Base-by-base conservation (phyloP, 352 stramenopile species). In the Globisporangium sylvaticum region DNA sequence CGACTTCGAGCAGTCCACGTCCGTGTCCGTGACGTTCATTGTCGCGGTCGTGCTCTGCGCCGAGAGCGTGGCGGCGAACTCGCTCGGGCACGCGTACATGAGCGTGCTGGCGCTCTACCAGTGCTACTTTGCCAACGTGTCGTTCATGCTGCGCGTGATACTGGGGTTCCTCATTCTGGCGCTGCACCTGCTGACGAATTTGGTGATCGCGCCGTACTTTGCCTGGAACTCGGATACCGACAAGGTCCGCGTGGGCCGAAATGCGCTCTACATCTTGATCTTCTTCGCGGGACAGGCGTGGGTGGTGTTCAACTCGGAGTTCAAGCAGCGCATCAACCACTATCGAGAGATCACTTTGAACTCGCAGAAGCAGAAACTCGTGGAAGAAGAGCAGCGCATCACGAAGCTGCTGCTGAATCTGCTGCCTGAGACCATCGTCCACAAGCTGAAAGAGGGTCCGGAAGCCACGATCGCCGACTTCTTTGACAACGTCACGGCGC, bases 321-420 rank as follows among this genome's bases (percentile, higher is more conserved):
- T 89, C 68, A 95, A 94, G 62, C 83, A 93, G 55, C 86, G 88
- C n/a, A 93, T 93, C 72, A 92, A 95, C 56, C 83, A 95, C 64
- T 91, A 91, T 66, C 78, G 85, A 0, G 85, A 93, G 59, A 89
- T 91, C 67, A 92, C 84, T 32, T 75, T 91, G 56, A 87, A 92
- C 70, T 89, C 83, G 22, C 83, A 93, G 64, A 90, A 91, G 69
- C 86, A 94, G 52, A 94, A 94, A 60, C 81, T 94, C 20, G 76
- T 92, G 14, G 82, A 95, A 61, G 83, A 95, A 73, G 83, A 95
- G 34, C 76, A 72, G 8, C 80, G 82, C 5, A 92, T 93, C 72
- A 92, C 80, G 14, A 95, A 94, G 64, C 42, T 92, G 52, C 67
- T 95, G 22, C 69, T 89, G 1, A 94, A 94, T 32, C 53, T 96